Percentiles rank a stretch among this genome's conserved stretches.
phyloP scores from a whole-genome alignment of 345 rosid genomes.

The Hibiscus syriacus region DNA sequence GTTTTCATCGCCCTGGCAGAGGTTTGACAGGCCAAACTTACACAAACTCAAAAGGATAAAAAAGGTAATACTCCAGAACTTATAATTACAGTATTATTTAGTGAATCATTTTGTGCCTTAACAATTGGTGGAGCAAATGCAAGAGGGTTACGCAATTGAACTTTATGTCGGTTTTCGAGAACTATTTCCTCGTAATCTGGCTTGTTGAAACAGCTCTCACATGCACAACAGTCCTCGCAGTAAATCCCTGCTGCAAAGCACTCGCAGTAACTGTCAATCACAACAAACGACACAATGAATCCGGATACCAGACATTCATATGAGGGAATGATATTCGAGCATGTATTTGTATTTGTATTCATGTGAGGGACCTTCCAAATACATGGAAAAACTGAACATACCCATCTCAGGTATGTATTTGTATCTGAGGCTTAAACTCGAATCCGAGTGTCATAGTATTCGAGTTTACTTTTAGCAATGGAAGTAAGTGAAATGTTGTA shows the following conservation, averaged over 20 bases:
- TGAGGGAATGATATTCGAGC: too few relatives aligned
- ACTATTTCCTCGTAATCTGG: slow-evolving; percentile 33
- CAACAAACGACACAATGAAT: slow-evolving; percentile 1
- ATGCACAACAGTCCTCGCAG: slow-evolving; percentile 30
- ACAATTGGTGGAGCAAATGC: slow-evolving; percentile 43
- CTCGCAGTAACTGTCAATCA: slow-evolving; percentile 37
- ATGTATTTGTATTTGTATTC: too few relatives aligned
- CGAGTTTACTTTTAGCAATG: not conserved
- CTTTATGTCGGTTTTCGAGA: slow-evolving; percentile 21
- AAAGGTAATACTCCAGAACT: not conserved
- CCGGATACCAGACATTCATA: too few relatives aligned
- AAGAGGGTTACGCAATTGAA: slow-evolving; percentile 36
- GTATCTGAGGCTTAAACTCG: not conserved
- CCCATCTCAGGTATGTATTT: not conserved
- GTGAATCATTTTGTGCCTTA: slow-evolving; percentile 7
- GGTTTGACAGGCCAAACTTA: slow-evolving; percentile 9
- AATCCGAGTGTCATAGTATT: not conserved
- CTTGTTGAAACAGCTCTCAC: slow-evolving; percentile 30
- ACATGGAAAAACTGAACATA: not conserved
- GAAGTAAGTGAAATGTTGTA: not conserved
- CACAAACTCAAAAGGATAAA: not conserved
- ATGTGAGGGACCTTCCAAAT: too few relatives aligned
- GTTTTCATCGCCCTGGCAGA: slow-evolving; percentile 27
- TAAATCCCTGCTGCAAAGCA: slow-evolving; percentile 36
- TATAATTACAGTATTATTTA: slow-evolving; percentile 16